These are phyloP conservation scores for Gomphus bonarii DNA, from an alignment of 1,284 basidiomycete genomes.

Conservation along the genomic window DNA sequence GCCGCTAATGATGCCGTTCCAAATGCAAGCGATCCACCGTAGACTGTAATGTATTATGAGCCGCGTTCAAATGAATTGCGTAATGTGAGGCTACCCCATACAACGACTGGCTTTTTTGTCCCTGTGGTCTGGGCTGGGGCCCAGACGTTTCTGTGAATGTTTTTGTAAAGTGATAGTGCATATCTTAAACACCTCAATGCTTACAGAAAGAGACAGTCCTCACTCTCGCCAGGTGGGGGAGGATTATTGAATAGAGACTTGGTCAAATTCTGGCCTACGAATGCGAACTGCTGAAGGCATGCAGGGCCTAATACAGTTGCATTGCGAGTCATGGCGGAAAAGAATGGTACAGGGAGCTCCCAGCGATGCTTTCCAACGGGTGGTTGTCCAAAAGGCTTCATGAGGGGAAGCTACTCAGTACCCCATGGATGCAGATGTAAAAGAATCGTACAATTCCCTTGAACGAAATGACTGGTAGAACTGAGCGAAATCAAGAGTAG, in stretches of 20 bases:
- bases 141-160: slow-evolving; percentile 15
- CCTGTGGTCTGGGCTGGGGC: slow-evolving; percentile 1
- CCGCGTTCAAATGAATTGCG: background rate
- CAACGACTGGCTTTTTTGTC: slow-evolving; percentile 11
- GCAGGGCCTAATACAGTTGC: slow-evolving; percentile 12
- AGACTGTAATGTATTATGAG: background rate
- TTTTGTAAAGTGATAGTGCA: background rate
- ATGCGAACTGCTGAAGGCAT: slow-evolving; percentile 14
- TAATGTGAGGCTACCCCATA: slow-evolving; percentile 13
- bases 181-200: background rate
- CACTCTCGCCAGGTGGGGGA: slow-evolving; percentile 2
- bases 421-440: no score
- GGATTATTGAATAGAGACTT: slow-evolving; percentile 7
- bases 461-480: background rate
- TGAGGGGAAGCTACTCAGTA: background rate
- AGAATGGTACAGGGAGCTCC: slow-evolving; percentile 12
- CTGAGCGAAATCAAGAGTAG: no score
- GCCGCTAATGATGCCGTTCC: slow-evolving; percentile 12
- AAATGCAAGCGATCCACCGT: slow-evolving; percentile 8
- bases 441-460: background rate
- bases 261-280: background rate
- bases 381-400: slow-evolving; percentile 12
- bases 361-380: slow-evolving; percentile 13
- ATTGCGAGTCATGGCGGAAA: slow-evolving; percentile 8
- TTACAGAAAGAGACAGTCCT: slow-evolving; percentile 11